A percentile compares a stretch with the other conserved stretches of the same genome.
Conservation (phyloP, 2,329 filamentous ascomycete genomes). For the Nemania sp. region DNA sequence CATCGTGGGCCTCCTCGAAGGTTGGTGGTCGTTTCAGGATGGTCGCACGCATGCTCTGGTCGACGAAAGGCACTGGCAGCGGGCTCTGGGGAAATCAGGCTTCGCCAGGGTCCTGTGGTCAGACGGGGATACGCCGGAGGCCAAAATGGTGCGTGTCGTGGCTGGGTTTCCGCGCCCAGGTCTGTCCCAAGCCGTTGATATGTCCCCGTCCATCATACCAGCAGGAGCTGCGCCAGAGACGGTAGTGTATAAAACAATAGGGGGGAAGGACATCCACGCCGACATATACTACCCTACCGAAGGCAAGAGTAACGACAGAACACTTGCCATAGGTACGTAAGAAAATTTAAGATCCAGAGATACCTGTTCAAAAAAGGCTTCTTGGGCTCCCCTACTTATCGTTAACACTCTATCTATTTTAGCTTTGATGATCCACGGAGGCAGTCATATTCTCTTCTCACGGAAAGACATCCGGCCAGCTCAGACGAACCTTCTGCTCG, state of each 20-base stretch:
- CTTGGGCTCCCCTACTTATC: background rate
- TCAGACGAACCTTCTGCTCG: conserved; percentile 45
- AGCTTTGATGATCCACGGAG: conserved; percentile 52
- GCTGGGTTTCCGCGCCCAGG: conserved; percentile 4
- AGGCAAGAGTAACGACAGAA: background rate
- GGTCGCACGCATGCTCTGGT: conserved; percentile 12
- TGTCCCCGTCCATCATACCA: background rate
- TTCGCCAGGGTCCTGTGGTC: conserved; percentile 15
- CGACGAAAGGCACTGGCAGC: conserved; percentile 13
- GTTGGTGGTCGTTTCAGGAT: conserved; percentile 18
- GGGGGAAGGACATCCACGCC: conserved; percentile 12
- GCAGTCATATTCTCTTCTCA: conserved; percentile 46
- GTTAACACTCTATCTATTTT: background rate
- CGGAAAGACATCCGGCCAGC: conserved; percentile 42
- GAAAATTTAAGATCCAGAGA: background rate
- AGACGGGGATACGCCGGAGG: conserved; percentile 12
- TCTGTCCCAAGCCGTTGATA: background rate
- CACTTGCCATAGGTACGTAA: conserved; percentile 11
- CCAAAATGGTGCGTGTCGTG: conserved; percentile 12
- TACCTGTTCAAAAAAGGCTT: too few species aligned
- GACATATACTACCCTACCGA: conserved; percentile 18
- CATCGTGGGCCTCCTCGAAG: conserved; percentile 15
- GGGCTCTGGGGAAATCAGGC: conserved; percentile 7
- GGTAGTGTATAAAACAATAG: conserved; percentile 16
- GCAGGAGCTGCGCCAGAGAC: conserved; percentile 6